Evolutionary conservation across 345 rosid genomes (phyloP).

Genomic region (Mangifera indica): DNA sequence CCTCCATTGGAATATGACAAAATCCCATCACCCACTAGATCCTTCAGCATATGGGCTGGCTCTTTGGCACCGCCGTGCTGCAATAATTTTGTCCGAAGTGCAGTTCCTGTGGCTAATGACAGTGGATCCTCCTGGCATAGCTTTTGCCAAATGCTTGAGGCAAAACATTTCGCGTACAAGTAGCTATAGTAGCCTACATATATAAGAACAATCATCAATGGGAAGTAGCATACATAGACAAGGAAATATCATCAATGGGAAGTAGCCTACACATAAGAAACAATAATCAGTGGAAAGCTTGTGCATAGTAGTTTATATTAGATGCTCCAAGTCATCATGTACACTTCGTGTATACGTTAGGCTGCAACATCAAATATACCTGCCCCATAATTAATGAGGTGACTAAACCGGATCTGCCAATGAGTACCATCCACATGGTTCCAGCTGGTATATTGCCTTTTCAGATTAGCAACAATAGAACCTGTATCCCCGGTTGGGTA

Average conservation of each 20-base stretch:
- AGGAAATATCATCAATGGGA: not conserved
- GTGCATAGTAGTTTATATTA: not conserved
- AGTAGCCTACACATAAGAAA: constrained; percentile 49
- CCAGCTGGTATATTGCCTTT: constrained; percentile 73
- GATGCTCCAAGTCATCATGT: not conserved
- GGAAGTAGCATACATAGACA: too few relatives aligned
- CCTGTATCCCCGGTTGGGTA: constrained; percentile 43
- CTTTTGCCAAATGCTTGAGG: constrained; percentile 86
- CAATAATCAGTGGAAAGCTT: not conserved
- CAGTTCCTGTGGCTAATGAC: constrained; percentile 60
- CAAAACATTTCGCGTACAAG: constrained; percentile 80
- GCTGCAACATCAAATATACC: constrained; percentile 35
- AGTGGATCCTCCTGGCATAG: constrained; percentile 83
- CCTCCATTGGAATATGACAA: constrained; percentile 48
- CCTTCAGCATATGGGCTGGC: constrained; percentile 61
- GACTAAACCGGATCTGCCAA: constrained; percentile 83
- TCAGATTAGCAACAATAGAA: constrained; percentile 65
- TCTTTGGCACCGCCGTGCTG: constrained; percentile 92
- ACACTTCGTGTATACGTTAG: not conserved
- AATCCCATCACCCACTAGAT: constrained; percentile 66
- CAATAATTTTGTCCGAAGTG: constrained; percentile 64
- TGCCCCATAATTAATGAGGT: constrained; percentile 87
- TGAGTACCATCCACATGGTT: constrained; percentile 84
- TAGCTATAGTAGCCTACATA: constrained; percentile 77
- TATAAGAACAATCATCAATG: too few relatives aligned